phyloP scores from a whole-genome alignment of 495 filamentous ascomycete species.

The Tuber brumale region DNA sequence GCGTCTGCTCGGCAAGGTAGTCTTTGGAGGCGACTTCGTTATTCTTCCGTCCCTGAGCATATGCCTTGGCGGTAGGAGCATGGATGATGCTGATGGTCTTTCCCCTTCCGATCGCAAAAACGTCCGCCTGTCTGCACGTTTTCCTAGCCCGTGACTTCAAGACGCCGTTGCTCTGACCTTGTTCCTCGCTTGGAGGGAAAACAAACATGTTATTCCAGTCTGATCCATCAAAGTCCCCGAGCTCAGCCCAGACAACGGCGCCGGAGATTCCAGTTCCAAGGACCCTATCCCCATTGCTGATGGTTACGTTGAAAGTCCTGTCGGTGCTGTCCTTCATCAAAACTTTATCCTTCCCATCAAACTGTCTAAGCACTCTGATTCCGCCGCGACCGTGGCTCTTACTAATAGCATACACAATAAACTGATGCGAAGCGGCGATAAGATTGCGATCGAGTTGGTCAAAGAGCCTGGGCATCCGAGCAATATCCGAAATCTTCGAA shows the following conservation, averaged over 20 bases:
- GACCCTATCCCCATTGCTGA: conserved; percentile 53
- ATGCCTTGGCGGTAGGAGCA: conserved; percentile 62
- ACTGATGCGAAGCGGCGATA: conserved; percentile 78
- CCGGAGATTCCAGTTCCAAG: conserved; percentile 91
- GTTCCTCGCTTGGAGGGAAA: conserved; percentile 41
- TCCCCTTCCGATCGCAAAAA: conserved; percentile 90
- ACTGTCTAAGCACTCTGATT: conserved; percentile 84
- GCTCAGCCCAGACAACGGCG: conserved; percentile 82
- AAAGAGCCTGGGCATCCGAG: conserved; percentile 90
- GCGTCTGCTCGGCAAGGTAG: conserved; percentile 73
- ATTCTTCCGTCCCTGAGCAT: conserved; percentile 49
- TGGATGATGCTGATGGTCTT: conserved; percentile 91
- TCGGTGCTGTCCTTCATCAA: conserved; percentile 81
- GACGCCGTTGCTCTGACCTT: conserved; percentile 56
- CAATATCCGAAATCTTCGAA: conserved; percentile 53
- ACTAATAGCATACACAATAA: conserved; percentile 86
- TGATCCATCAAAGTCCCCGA: conserved; percentile 66
- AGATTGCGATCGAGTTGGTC: conserved; percentile 93
- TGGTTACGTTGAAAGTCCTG: conserved; percentile 85
- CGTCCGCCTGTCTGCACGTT: conserved; percentile 78
- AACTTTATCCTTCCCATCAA: conserved; percentile 80
- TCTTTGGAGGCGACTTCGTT: conserved; percentile 50
- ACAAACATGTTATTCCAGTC: conserved; percentile 45
- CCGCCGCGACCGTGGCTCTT: conserved; percentile 65
- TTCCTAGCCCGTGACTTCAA: conserved; percentile 91